Evolutionary conservation across 192 early-diverging fungal genomes (phyloP), one percentile per base, ranked within the genome.

Genomic region (Podila minutissima): DNA sequence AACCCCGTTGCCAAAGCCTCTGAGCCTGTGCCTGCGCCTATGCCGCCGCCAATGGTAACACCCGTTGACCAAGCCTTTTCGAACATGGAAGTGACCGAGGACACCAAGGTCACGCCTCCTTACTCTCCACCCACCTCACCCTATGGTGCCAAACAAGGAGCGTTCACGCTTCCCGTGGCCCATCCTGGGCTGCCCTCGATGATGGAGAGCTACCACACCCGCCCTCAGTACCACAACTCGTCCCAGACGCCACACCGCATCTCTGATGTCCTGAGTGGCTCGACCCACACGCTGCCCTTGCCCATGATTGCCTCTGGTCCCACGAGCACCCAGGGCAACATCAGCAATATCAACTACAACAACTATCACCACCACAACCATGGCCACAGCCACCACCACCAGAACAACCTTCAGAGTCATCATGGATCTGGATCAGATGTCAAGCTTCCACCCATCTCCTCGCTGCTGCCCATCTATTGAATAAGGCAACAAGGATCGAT

Each of bases 171-270:
- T 65, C 51, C 51, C 20, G 22, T 55, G 49, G 65, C 38, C 28
- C 59, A 69, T 53, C 74, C 74, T 41, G 73, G 62, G 20, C 9
- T 69, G 46, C 63, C 77, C 22, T 81, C 77, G 33, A 81, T 81
- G 77, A 81, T 81, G 77, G 77, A 81, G 77, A 73, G 60, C 41
- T 73, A 81, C 65, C 71, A 81, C 65, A 71, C 66, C 1, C 70
- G 69, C 41, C 70, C 61, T 5, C 76, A 31, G 53, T 55, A 59
- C 46, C 37, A 78, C 64, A 61, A 58, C 65, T 19, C 67, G 1
- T n/a, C 26, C 41, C 57, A 62, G 12, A 51, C 26, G 17, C 59
- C 57, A 9, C 59, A 69, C 35, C 66, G 65, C 38, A 72, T 72
- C 59, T 72, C 76, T 19, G 59, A 61, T 32, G 26, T 61, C 29